Percentiles rank a stretch among this genome's conserved stretches.
Evolutionary conservation across 345 rosid genomes (phyloP).

Genomic region (Lepidium aucheri): DNA sequence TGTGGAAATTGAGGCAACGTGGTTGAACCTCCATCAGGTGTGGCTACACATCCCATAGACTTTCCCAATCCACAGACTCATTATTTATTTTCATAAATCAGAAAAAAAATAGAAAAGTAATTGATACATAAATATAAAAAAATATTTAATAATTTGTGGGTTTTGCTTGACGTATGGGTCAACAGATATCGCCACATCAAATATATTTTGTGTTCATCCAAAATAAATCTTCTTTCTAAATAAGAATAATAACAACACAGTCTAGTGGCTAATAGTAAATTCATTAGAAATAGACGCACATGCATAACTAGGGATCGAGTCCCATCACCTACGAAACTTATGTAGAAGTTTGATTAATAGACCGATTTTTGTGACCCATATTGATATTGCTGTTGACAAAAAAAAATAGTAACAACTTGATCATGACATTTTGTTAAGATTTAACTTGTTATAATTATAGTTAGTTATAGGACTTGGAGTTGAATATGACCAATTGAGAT

Average conservation of each 20-base stretch:
- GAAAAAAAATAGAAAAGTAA: neutral
- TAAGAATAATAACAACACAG: too few species aligned
- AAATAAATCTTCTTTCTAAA: neutral
- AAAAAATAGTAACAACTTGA: neutral
- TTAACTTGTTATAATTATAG: neutral
- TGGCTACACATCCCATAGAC: conserved; percentile 35
- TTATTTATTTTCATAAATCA: neutral
- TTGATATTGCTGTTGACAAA: too few species aligned
- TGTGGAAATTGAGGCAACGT: conserved; percentile 27
- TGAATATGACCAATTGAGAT: neutral
- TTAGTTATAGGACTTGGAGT: neutral
- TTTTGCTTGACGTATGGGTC: conserved; percentile 13
- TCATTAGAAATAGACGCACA: too few species aligned
- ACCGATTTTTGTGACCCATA: too few species aligned
- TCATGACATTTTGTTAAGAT: neutral
- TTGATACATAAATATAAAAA: neutral
- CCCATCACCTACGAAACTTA: too few species aligned
- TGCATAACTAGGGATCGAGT: too few species aligned
- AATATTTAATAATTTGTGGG: neutral
- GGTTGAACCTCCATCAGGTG: conserved; percentile 24
- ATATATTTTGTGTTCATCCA: neutral
- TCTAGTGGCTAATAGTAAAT: too few species aligned
- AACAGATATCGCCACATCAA: conserved; percentile 11
- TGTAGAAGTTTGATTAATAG: too few species aligned
- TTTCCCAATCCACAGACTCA: conserved; percentile 13